phyloP scores from a whole-genome alignment of 495 filamentous ascomycete species.

The Jackrogersella multiformis region DNA sequence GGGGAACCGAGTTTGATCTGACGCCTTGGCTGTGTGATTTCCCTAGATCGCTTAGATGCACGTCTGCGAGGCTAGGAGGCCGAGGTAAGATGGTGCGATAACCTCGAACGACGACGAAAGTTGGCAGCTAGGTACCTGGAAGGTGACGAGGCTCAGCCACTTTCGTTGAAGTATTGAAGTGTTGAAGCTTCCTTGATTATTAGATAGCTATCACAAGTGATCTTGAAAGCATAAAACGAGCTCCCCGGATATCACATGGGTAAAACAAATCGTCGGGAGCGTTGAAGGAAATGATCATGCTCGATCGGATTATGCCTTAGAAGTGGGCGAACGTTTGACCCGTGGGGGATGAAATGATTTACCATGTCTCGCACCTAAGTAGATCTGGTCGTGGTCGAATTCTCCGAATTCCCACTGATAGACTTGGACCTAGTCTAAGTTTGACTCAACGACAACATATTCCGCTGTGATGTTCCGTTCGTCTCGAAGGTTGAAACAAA shows the following conservation, averaged over 20 bases:
- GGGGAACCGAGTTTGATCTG: background rate
- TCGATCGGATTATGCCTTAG: conserved; percentile 44
- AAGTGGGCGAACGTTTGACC: conserved; percentile 25
- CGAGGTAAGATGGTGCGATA: background rate
- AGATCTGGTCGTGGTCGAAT: conserved; percentile 17
- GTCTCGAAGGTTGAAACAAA: conserved; percentile 13
- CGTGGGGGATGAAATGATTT: conserved; percentile 17
- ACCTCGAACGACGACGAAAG: background rate
- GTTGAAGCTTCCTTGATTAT: conserved; percentile 9
- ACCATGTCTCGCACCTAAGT: conserved; percentile 8
- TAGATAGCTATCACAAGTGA: conserved; percentile 5
- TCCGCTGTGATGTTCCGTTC: background rate
- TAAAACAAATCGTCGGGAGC: conserved; percentile 32
- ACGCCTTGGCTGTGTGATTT: conserved; percentile 3
- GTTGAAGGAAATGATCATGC: conserved; percentile 34
- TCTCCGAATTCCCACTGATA: conserved; percentile 14
- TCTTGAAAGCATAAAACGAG: conserved; percentile 20
- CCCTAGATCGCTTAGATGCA: background rate
- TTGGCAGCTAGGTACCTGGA: background rate
- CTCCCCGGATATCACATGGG: conserved; percentile 27
- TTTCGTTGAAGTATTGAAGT: too few relatives aligned
- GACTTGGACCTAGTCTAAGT: background rate
- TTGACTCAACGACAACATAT: conserved; percentile 11
- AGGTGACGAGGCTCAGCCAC: background rate
- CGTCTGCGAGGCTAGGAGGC: conserved; percentile 4